Evolutionary conservation across 2,329 filamentous ascomycete species (phyloP).

Genomic region (Penicillium corylophilum): DNA sequence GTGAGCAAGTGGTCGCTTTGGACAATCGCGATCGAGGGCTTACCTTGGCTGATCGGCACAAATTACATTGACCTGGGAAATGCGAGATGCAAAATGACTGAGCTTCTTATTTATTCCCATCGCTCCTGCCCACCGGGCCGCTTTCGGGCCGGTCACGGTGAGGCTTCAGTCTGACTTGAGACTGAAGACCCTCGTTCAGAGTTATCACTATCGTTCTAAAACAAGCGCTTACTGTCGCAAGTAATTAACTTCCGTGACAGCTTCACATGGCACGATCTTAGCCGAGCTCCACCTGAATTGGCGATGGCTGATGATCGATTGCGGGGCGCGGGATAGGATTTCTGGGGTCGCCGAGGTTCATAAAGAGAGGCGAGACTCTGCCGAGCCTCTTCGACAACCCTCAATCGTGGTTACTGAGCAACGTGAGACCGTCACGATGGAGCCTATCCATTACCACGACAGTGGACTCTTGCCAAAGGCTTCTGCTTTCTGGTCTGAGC

Average conservation of each 20-base stretch:
- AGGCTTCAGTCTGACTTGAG: not conserved
- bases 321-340: slow-evolving; percentile 7
- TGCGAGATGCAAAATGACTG: not conserved
- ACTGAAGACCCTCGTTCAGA: not conserved
- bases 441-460: not conserved
- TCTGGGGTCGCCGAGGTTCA: slow-evolving; percentile 12
- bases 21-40: not conserved
- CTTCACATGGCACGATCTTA: slow-evolving; percentile 14
- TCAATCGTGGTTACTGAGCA: not conserved
- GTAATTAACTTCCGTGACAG: not conserved
- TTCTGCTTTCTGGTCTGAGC: slow-evolving; percentile 12
- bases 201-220: not conserved
- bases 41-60: not conserved
- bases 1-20: not conserved
- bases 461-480: slow-evolving; percentile 6
- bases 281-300: slow-evolving; percentile 14
- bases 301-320: slow-evolving; percentile 12
- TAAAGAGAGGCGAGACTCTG: not conserved
- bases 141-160: slow-evolving; percentile 1
- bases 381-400: not conserved
- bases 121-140: not conserved
- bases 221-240: not conserved
- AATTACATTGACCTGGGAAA: not conserved
- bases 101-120: not conserved
- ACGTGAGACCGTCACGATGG: not conserved